These are phyloP conservation scores for Macrotyloma uniflorum DNA, from an alignment of 306 rosid genomes.

Conservation along the genomic window DNA sequence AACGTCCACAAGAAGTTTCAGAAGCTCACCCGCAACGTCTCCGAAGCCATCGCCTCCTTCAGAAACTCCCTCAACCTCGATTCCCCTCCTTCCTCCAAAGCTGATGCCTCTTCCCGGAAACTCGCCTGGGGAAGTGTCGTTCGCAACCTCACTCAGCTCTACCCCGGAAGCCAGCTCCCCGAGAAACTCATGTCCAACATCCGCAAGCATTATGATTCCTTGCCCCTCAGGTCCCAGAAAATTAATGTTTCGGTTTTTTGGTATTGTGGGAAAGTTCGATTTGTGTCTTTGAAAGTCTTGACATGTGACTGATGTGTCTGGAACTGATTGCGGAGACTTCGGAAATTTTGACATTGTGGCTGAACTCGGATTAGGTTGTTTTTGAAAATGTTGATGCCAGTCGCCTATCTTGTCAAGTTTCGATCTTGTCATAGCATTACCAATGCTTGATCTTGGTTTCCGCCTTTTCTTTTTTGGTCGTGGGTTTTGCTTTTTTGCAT, in stretches of 20 bases:
- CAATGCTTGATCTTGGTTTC: neutral
- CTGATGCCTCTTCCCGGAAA: constrained; percentile 41
- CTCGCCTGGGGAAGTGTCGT: constrained; percentile 80
- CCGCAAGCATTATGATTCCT: constrained; percentile 86
- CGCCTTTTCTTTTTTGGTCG: neutral
- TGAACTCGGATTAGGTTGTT: neutral
- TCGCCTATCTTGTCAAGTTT: constrained; percentile 3
- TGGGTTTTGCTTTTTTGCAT: neutral
- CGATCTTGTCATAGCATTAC: neutral
- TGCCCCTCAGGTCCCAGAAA: constrained; percentile 70
- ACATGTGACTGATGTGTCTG: neutral
- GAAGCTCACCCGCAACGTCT: constrained; percentile 71
- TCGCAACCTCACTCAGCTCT: constrained; percentile 78
- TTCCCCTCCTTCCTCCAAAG: constrained; percentile 38
- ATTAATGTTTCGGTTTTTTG: neutral
- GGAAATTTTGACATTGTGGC: neutral
- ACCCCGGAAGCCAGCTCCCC: constrained; percentile 89
- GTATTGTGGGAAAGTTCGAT: too few species aligned
- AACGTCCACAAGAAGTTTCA: constrained; percentile 79
- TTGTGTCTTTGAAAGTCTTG: neutral
- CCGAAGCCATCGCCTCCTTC: constrained; percentile 77
- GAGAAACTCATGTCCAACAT: constrained; percentile 86
- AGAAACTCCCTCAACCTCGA: constrained; percentile 72
- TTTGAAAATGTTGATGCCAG: neutral
- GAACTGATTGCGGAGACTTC: neutral